Evolutionary conservation across 1,284 basidiomycete species (phyloP).

Genomic region (Jaminaea rosea): DNA sequence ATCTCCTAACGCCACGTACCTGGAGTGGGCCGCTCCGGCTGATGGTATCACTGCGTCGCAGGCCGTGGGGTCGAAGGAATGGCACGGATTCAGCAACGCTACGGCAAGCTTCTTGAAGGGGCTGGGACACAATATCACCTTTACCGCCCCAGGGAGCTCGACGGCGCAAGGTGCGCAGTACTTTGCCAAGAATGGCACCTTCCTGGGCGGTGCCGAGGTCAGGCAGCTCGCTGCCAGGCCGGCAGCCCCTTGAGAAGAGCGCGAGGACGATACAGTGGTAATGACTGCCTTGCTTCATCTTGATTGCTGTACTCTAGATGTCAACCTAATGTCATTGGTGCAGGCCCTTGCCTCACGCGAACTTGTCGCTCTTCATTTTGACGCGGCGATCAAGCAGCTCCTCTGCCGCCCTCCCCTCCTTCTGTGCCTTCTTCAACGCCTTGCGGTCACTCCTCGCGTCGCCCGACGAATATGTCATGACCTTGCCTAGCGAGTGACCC

Average conservation of each 20-base stretch:
- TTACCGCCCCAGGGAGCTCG: constrained; percentile 20
- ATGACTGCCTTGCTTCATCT: no score
- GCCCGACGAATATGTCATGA: not conserved
- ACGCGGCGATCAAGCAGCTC: constrained; percentile 1
- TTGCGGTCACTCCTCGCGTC: not conserved
- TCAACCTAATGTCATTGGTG: no score
- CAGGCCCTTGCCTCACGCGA: no score
- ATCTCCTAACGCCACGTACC: constrained; percentile 34
- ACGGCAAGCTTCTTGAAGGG: constrained; percentile 42
- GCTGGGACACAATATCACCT: constrained; percentile 46
- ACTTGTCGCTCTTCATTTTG: constrained; percentile 5
- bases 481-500: not conserved
- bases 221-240: constrained; percentile 35
- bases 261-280: no score
- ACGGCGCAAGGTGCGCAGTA: constrained; percentile 34
- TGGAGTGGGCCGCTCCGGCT: constrained; percentile 36
- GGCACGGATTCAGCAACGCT: constrained; percentile 45
- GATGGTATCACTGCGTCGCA: not conserved
- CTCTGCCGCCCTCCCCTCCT: constrained; percentile 1
- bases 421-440: not conserved
- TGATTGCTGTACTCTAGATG: no score
- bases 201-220: constrained; percentile 28
- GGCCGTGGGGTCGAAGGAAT: constrained; percentile 6
- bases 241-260: no score
- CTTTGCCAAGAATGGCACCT: constrained; percentile 13